Base-by-base conservation (phyloP, 2,329 filamentous ascomycete genomes). In the Moelleriella libera region DNA sequence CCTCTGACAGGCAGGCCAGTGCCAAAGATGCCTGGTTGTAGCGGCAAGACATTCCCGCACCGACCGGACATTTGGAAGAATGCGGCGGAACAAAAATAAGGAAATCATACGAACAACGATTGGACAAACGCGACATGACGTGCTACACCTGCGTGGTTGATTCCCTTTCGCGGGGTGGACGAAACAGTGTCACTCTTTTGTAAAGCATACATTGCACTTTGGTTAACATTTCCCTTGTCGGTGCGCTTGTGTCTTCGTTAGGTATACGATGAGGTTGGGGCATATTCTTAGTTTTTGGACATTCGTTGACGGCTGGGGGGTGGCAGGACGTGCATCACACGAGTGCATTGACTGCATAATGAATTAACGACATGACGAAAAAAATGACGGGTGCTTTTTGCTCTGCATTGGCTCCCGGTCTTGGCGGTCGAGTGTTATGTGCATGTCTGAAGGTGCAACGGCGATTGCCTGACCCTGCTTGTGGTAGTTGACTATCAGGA, bases 321-420 rank as follows among this genome's bases (percentile, higher is more conserved):
- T 47, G 54, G 44, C 57, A 54, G 28, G n/a, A 40, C 14, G 37
- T 12, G 41, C 30, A 41, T 30, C 50, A 50, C 51, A 64, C 58
- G 60, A 63, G 57, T 58, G 60, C 54, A 65, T 63, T 59, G 61
- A 60, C 41, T 49, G 43, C 34, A 49, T 45, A 49, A 66, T 63
- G 63, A 66, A 64, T 55, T 65, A 54, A 66, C 60, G 63, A 63
- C 54, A 58, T 55, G 54, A 58, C 52, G 51, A 47, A 45, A 46
- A 46, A 21, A 21, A 21, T 21, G 21, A 21, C 21, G 21, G 3
- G 21, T 21, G 21, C 21, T 21, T 21, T 21, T 21, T 21, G 21
- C 21, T 21, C 21, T 21, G 21, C 21, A 21, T 21, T 21, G 21
- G 21, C 21, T 21, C 21, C 21, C 21, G 21, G 21, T 3, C 21